A percentile compares a stretch with the other conserved stretches of the same genome.
Evolutionary conservation across 352 stramenopile species (phyloP).

Genomic region (Globisporangium viniferum): DNA sequence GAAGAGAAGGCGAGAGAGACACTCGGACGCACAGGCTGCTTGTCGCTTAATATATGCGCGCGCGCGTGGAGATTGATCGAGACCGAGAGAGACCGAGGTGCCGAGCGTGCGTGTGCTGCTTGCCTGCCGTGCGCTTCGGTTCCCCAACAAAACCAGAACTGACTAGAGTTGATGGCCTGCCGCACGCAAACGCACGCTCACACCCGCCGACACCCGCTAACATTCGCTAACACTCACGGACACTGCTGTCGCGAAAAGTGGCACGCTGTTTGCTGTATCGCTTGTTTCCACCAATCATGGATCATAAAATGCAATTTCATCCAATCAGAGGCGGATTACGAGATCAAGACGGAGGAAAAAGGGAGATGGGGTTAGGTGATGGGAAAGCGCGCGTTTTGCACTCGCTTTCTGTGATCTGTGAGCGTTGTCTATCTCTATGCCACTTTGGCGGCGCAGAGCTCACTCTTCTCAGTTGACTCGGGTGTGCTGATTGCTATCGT

Average conservation of each 20-base stretch:
- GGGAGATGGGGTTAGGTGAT: neutral
- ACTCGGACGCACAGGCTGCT: neutral
- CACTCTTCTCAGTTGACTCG: neutral
- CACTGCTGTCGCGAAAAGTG: neutral
- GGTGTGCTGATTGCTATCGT: no score
- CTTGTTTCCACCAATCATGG: neutral
- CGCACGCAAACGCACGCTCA: neutral
- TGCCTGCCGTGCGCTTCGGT: conserved; percentile 12
- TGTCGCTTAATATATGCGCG: conserved; percentile 4
- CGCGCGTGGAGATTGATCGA: conserved; percentile 3
- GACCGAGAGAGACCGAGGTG: neutral
- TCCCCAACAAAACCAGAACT: conserved; percentile 63
- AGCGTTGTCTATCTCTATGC: conserved; percentile 3
- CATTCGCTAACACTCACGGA: neutral
- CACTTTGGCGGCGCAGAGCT: neutral
- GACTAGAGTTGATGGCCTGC: conserved; percentile 28
- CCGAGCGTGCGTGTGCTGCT: conserved; percentile 3
- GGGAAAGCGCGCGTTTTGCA: neutral
- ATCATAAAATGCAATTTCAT: neutral
- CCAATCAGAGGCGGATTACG: neutral
- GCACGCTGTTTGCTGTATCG: neutral
- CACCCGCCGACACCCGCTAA: neutral
- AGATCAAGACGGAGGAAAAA: neutral
- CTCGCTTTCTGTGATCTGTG: neutral
- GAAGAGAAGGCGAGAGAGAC: neutral